phyloP scores from a whole-genome alignment of 75 land plant species.

The Sequoia sempervirens region DNA sequence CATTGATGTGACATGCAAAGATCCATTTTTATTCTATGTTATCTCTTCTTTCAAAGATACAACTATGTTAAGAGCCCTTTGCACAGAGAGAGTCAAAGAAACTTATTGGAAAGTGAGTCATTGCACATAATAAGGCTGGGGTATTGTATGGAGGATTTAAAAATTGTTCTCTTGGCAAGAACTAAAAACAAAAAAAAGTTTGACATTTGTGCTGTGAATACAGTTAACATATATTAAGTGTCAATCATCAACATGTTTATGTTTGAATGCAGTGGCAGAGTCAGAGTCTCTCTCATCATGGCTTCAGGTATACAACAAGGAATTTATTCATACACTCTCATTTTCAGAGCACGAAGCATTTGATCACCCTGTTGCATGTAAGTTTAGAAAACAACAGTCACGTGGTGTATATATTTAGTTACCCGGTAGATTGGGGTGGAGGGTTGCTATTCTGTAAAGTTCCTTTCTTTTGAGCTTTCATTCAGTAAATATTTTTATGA shows the following conservation, averaged over 20 bases:
- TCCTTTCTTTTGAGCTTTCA: not conserved
- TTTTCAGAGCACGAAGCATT: conserved; percentile 99
- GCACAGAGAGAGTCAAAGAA: not conserved
- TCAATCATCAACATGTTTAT: not conserved
- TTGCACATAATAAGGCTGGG: not conserved
- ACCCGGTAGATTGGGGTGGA: not conserved
- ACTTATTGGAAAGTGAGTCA: not conserved
- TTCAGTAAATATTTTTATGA: not conserved
- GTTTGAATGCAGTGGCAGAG: conserved; percentile 54
- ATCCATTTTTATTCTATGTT: not conserved
- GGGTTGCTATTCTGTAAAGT: not conserved
- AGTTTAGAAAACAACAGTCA: conserved; percentile 15
- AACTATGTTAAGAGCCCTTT: not conserved
- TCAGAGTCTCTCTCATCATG: conserved; percentile 66
- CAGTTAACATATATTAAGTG: not conserved
- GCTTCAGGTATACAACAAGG: conserved; percentile 81
- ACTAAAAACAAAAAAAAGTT: not conserved
- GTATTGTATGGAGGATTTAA: not conserved
- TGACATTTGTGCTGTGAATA: not conserved
- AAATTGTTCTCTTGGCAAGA: not conserved
- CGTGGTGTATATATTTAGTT: not conserved
- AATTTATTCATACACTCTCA: conserved; percentile 59
- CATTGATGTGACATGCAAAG: not conserved
- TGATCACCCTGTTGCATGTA: conserved; percentile 99
- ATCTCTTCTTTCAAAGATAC: not conserved